phyloP scores from a whole-genome alignment of 2,329 filamentous ascomycete genomes.

The Ophiocordyceps camponoti-leonardi region DNA sequence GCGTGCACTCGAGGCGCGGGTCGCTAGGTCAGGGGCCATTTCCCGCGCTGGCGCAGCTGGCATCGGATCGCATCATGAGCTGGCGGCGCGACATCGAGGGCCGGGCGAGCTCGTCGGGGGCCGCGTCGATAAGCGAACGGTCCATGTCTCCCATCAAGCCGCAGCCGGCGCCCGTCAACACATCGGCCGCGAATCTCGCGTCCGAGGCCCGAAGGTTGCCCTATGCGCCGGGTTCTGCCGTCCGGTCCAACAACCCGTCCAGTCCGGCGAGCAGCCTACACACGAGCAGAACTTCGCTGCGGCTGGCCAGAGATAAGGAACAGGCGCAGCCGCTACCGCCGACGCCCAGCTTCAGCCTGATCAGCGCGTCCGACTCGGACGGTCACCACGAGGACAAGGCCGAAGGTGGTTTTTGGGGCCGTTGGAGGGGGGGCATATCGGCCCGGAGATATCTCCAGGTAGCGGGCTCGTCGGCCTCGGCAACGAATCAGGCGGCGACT shows the following conservation, averaged over 20 bases:
- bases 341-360: conserved; percentile 37
- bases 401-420: conserved; percentile 37
- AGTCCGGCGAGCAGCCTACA: conserved; percentile 22
- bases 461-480: conserved; percentile 8
- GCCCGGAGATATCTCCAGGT: conserved; percentile 12
- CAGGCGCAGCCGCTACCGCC: conserved; percentile 22
- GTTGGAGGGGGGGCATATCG: conserved; percentile 29
- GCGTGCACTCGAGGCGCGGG: conserved; percentile 31
- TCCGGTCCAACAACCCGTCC: conserved; percentile 8
- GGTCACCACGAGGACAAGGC: conserved; percentile 21
- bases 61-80: conserved; percentile 63
- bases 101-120: conserved; percentile 19
- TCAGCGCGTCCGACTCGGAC: conserved; percentile 15
- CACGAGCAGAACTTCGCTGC: conserved; percentile 10
- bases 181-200: conserved; percentile 20
- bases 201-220: conserved; percentile 29
- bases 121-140: conserved; percentile 29
- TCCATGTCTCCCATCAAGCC: conserved; percentile 37
- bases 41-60: conserved; percentile 12
- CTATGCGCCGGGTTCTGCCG: conserved; percentile 15
- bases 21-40: conserved; percentile 27
- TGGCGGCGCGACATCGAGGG: conserved; percentile 59
- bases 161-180: conserved; percentile 17
- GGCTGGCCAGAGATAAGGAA: conserved; percentile 8
- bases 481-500: neutral